Evolutionary conservation across 164 flowering plant genomes (phyloP).

Genomic region (Aristolochia fimbriata): DNA sequence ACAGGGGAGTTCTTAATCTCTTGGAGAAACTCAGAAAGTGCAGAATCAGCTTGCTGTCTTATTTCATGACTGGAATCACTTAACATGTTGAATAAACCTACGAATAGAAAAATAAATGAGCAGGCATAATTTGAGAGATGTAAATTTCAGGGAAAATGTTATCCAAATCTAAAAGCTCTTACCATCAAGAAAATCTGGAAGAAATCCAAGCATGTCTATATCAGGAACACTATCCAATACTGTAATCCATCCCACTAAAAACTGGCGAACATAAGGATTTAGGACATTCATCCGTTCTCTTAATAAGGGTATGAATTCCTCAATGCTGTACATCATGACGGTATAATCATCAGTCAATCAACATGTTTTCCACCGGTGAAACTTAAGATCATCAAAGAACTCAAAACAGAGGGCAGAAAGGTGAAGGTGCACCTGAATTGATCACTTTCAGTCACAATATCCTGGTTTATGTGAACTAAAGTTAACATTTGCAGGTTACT

Average conservation of each 20-base stretch:
- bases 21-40: constrained; percentile 94
- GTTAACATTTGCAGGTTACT: background rate
- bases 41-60: constrained; percentile 97
- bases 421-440: constrained; percentile 71
- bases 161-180: constrained; percentile 6
- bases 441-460: constrained; percentile 97
- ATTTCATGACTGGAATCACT: constrained; percentile 97
- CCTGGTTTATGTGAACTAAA: constrained; percentile 37
- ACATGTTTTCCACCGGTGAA: background rate
- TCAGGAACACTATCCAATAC: constrained; percentile 98
- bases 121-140: background rate
- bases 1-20: constrained; percentile 98
- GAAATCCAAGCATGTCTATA: constrained; percentile 98
- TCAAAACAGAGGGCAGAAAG: constrained; percentile 6
- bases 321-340: constrained; percentile 53
- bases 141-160: background rate
- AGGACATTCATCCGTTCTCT: constrained; percentile 95
- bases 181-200: constrained; percentile 99
- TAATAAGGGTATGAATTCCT: constrained; percentile 91
- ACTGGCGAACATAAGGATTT: constrained; percentile 89
- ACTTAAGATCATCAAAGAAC: constrained; percentile 1
- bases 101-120: constrained; percentile 5
- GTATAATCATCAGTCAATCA: background rate
- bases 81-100: constrained; percentile 94
- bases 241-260: constrained; percentile 99